Conservation (phyloP, 495 filamentous ascomycete species). For the Hypoxylon crocopeplum region DNA sequence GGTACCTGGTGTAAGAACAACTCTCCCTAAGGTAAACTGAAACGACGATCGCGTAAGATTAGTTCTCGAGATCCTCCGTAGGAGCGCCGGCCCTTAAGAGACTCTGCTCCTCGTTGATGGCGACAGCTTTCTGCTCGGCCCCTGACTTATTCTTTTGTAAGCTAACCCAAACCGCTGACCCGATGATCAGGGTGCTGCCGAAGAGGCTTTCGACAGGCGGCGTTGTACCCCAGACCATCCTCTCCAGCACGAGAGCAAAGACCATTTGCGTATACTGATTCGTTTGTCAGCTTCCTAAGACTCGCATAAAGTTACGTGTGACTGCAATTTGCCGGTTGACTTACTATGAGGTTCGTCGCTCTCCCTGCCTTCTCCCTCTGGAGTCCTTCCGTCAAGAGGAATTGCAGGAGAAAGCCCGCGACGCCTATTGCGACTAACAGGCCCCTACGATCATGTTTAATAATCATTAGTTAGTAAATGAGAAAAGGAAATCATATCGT, state of each 20-base stretch:
- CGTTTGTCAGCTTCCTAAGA: background rate
- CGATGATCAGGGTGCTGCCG: constrained; percentile 74
- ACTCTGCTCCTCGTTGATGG: constrained; percentile 44
- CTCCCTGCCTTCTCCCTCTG: constrained; percentile 68
- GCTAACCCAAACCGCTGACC: constrained; percentile 75
- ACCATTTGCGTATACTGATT: constrained; percentile 75
- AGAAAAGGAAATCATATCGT: background rate
- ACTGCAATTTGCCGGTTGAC: background rate
- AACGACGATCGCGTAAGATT: constrained; percentile 12
- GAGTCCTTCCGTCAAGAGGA: constrained; percentile 76
- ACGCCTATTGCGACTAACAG: constrained; percentile 70
- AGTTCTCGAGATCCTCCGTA: constrained; percentile 11
- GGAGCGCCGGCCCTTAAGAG: constrained; percentile 32
- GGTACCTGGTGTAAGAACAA: too few relatives aligned
- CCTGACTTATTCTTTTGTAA: constrained; percentile 49
- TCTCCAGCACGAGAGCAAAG: constrained; percentile 78
- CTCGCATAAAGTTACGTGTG: background rate
- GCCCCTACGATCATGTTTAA: constrained; percentile 15
- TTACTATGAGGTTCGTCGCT: constrained; percentile 76
- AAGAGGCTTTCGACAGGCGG: constrained; percentile 66
- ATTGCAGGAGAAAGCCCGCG: constrained; percentile 80
- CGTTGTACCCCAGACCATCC: constrained; percentile 74
- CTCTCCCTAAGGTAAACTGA: too few relatives aligned
- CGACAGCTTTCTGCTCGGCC: constrained; percentile 12
- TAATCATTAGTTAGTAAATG: background rate